Conservation (phyloP, 2,329 filamentous ascomycete genomes). For the Nigrospora sphaerica region DNA sequence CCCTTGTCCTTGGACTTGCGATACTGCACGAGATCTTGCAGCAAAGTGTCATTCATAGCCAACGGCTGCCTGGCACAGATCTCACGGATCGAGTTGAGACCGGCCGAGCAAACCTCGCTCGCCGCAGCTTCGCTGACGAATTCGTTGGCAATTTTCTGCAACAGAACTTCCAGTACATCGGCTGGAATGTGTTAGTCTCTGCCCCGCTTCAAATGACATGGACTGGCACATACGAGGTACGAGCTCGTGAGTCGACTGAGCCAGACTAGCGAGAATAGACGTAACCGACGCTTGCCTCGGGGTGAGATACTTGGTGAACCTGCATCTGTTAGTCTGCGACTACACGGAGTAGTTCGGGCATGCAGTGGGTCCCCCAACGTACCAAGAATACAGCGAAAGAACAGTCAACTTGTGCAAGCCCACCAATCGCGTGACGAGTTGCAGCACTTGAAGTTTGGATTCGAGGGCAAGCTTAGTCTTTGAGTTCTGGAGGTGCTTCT, state of each 20-base stretch:
- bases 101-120: constrained; percentile 82
- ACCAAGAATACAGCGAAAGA: constrained; percentile 85
- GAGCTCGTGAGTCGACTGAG: constrained; percentile 83
- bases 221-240: constrained; percentile 54
- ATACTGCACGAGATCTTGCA: constrained; percentile 94
- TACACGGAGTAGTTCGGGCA: too few relatives aligned
- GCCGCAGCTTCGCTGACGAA: constrained; percentile 95
- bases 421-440: constrained; percentile 84
- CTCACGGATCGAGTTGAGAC: constrained; percentile 90
- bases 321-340: neutral
- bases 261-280: constrained; percentile 84
- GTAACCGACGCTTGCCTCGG: constrained; percentile 86
- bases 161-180: constrained; percentile 80
- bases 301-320: constrained; percentile 82
- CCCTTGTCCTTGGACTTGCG: constrained; percentile 97
- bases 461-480: constrained; percentile 83
- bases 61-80: constrained; percentile 88
- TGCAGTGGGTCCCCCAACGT: neutral
- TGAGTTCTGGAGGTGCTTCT: constrained; percentile 81
- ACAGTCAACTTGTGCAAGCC: constrained; percentile 89
- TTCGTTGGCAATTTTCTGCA: constrained; percentile 96
- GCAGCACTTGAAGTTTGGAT: constrained; percentile 81
- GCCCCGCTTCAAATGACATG: neutral
- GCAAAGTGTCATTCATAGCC: constrained; percentile 92
- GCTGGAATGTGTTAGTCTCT: constrained; percentile 23